phyloP scores from a whole-genome alignment of 495 filamentous ascomycete genomes.

The Aspergillus cristatus region DNA sequence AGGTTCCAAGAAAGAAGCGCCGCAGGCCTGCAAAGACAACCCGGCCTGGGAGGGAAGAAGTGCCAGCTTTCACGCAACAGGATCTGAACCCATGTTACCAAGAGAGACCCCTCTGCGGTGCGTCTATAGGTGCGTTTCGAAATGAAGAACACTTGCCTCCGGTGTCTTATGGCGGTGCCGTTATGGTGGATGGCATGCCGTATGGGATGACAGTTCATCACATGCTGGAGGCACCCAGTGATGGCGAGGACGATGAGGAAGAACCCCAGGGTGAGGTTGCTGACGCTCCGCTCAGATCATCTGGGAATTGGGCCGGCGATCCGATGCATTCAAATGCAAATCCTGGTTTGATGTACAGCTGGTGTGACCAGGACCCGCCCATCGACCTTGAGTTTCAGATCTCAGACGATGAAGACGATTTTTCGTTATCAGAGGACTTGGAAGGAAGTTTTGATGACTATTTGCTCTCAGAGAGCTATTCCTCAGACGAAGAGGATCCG shows the following conservation, averaged over 20 bases:
- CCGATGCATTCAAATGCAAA: conserved; percentile 5
- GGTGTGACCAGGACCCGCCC: conserved; percentile 23
- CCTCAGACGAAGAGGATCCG: conserved; percentile 38
- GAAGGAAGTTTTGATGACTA: conserved; percentile 28
- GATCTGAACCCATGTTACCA: conserved; percentile 50
- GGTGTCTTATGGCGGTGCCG: conserved; percentile 79
- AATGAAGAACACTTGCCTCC: conserved; percentile 77
- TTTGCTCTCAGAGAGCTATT: conserved; percentile 37
- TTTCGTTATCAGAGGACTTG: conserved; percentile 19
- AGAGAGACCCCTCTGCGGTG: conserved; percentile 68
- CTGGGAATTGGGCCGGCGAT: conserved; percentile 24
- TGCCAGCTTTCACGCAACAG: conserved; percentile 23
- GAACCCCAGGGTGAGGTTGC: conserved; percentile 5
- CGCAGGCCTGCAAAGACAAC: conserved; percentile 32
- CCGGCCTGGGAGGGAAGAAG: conserved; percentile 19
- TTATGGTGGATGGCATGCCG: conserved; percentile 71
- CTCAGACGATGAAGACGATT: conserved; percentile 35
- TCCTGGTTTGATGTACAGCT: conserved; percentile 21
- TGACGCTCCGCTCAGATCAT: conserved; percentile 24
- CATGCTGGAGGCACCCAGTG: conserved; percentile 77
- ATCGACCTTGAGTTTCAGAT: conserved; percentile 38
- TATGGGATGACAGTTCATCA: conserved; percentile 96
- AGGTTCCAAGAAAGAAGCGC: conserved; percentile 41
- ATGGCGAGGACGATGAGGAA: conserved; percentile 39
- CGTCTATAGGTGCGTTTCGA: conserved; percentile 85